These are phyloP conservation scores for Plasmodium relictum DNA, from an alignment of 169 alveolate species.

Conservation along the genomic window DNA sequence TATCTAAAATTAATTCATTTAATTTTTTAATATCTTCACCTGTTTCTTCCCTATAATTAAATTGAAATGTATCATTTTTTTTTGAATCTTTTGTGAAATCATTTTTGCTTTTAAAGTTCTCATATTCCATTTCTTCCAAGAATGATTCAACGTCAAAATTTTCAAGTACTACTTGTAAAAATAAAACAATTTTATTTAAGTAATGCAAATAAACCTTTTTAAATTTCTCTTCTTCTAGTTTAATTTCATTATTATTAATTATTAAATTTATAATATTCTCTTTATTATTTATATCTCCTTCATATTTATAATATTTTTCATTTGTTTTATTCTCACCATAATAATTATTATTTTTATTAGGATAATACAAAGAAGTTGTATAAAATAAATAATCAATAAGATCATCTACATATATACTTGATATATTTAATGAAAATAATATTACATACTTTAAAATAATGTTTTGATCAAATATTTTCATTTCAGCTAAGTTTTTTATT, in stretches of 20 bases:
- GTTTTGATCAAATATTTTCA: conserved; percentile 58
- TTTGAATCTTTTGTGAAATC: not conserved
- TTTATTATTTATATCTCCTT: not conserved
- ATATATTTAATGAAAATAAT: conserved; percentile 16
- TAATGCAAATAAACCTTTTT: conserved; percentile 37
- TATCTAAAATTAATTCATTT: conserved; percentile 34
- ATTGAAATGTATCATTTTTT: conserved; percentile 25
- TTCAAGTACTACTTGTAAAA: conserved; percentile 6
- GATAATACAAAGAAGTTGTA: conserved; percentile 26
- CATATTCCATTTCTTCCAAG: conserved; percentile 23
- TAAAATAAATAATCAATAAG: conserved; percentile 44
- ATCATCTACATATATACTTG: conserved; percentile 8
- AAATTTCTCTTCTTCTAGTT: conserved; percentile 15
- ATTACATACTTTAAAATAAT: conserved; percentile 34
- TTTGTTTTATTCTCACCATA: not conserved
- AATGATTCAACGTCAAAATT: conserved; percentile 36
- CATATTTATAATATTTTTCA: not conserved
- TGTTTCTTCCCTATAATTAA: conserved; percentile 30
- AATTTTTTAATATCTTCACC: conserved; percentile 40
- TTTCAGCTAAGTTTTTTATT: conserved; percentile 53
- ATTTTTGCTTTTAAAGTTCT: conserved; percentile 2
- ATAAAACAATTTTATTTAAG: conserved; percentile 25
- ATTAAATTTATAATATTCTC: conserved; percentile 3
- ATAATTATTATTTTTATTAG: not conserved
- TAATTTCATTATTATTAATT: conserved; percentile 8